phyloP scores from a whole-genome alignment of 176 grass and related monocot genomes.

The Aegilops tauschii region DNA sequence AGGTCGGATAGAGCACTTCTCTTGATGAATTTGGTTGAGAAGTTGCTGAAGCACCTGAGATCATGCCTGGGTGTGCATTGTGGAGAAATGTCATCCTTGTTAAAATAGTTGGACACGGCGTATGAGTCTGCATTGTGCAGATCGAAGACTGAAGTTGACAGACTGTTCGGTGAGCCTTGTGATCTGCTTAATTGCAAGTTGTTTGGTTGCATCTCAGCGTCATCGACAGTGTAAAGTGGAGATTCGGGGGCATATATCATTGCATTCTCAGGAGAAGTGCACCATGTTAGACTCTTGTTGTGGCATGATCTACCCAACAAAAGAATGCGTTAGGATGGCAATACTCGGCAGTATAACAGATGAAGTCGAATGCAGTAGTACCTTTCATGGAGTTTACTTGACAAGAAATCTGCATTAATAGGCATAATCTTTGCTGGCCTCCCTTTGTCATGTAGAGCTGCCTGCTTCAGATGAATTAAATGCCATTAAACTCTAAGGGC shows the following conservation, averaged over 20 bases:
- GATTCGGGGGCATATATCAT: conserved; percentile 67
- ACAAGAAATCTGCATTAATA: conserved; percentile 53
- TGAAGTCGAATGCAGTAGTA: conserved; percentile 35
- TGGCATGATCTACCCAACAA: conserved; percentile 41
- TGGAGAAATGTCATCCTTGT: conserved; percentile 42
- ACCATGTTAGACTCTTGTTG: conserved; percentile 62
- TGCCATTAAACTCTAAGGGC: conserved; percentile 7
- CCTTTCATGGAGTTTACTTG: conserved; percentile 72
- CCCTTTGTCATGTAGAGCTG: conserved; percentile 34
- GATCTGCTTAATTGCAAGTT: conserved; percentile 57
- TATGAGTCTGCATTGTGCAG: conserved; percentile 44
- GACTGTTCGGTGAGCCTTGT: conserved; percentile 53
- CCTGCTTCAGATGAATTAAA: conserved; percentile 39
- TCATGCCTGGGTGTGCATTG: conserved; percentile 53
- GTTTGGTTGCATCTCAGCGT: conserved; percentile 29
- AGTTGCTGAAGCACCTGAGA: conserved; percentile 87
- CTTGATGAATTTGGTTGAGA: conserved; percentile 74
- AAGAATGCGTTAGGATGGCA: conserved; percentile 14
- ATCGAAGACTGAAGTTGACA: conserved; percentile 58
- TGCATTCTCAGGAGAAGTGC: conserved; percentile 49
- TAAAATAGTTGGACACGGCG: conserved; percentile 28
- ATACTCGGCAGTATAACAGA: neutral
- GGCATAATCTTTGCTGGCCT: conserved; percentile 61
- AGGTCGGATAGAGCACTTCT: conserved; percentile 54
- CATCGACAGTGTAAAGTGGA: conserved; percentile 33